Base-by-base conservation (phyloP, 345 rosid species). In the sweet orange (Citrus sinensis) region DNA sequence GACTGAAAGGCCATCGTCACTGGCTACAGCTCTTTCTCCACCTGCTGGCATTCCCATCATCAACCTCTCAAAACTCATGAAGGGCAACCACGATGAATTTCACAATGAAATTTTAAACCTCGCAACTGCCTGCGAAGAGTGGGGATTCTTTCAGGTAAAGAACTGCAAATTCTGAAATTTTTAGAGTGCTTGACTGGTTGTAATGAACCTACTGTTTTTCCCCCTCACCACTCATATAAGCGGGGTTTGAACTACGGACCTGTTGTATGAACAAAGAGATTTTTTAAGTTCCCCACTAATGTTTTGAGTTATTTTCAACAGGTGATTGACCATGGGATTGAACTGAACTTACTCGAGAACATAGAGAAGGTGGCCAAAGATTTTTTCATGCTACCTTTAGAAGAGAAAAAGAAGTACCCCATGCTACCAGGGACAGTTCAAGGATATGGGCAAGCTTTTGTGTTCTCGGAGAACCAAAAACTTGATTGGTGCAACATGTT, bases 401-500 rank as follows among this genome's bases (percentile, higher is more conserved):
- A 87, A 74, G 97, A 95, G 88, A 95, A 95, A 83, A 87, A 83
- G 72, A 90, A 88, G 84, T 92, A 93, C 79, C 94, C 93, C 14
- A 93, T 95, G 98, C 89, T 83, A 71, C 94, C 98, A 46, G 98
- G 99, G 71, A 95, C 96, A 0, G 90, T 95, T 83, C 99, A 95
- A 76, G 98, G 98, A 51, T 93, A 95, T 68, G 99, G 99, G 14
- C 97, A 93, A 80, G 99, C 99, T 71, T 95, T 95, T 78, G 91
- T 93, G 22, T 93, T 95, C 88, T 92, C 99, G 0, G 97, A 95
- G 85, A 90, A 92, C 75, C 98, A 95, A 84, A 95, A 95, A 84
- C 87, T 95, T 66, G 99, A 95, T 76, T 95, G 99, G 99, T 93
- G 98, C 87, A 95, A 93, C 85, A 95, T 92, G 98, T 89, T 93